Evolutionary conservation across 2,329 filamentous ascomycete species (phyloP).

Genomic region (Cercospora berteroae): DNA sequence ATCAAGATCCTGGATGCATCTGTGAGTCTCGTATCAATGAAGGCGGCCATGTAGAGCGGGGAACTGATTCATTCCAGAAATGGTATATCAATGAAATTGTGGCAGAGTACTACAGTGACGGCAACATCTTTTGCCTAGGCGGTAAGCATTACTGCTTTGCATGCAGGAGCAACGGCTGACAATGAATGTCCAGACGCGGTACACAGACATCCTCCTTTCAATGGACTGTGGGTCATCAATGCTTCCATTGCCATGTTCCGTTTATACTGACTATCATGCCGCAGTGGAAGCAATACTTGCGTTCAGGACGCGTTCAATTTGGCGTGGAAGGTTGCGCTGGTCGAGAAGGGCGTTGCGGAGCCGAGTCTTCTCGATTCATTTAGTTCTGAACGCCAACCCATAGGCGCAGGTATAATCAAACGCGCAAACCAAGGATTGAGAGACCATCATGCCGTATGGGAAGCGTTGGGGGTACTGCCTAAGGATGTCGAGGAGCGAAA

Average conservation of each 20-base stretch:
- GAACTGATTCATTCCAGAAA: conserved; percentile 32
- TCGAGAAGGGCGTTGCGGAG: conserved; percentile 26
- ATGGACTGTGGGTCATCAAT: conserved; percentile 52
- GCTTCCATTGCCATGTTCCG: background rate
- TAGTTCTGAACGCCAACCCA: conserved; percentile 37
- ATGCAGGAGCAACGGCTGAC: conserved; percentile 57
- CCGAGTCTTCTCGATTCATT: conserved; percentile 33
- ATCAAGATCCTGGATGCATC: conserved; percentile 55
- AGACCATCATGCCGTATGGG: conserved; percentile 46
- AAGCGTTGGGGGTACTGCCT: conserved; percentile 33
- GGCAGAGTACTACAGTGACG: conserved; percentile 54
- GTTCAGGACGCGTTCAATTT: conserved; percentile 22
- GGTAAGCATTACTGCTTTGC: conserved; percentile 46
- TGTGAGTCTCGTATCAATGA: background rate
- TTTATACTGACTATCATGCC: conserved; percentile 16
- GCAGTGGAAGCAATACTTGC: conserved; percentile 41
- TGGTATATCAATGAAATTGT: conserved; percentile 64
- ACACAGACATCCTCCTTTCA: conserved; percentile 57
- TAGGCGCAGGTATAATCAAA: conserved; percentile 49
- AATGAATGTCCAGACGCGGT: conserved; percentile 58
- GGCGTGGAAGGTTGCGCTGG: conserved; percentile 26
- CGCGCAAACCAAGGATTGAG: conserved; percentile 59
- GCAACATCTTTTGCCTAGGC: conserved; percentile 56
- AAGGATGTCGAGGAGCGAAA: conserved; percentile 32
- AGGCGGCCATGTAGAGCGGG: background rate